Base-by-base conservation (phyloP, 2,329 filamentous ascomycete genomes). In the Cryphonectria radicalis region DNA sequence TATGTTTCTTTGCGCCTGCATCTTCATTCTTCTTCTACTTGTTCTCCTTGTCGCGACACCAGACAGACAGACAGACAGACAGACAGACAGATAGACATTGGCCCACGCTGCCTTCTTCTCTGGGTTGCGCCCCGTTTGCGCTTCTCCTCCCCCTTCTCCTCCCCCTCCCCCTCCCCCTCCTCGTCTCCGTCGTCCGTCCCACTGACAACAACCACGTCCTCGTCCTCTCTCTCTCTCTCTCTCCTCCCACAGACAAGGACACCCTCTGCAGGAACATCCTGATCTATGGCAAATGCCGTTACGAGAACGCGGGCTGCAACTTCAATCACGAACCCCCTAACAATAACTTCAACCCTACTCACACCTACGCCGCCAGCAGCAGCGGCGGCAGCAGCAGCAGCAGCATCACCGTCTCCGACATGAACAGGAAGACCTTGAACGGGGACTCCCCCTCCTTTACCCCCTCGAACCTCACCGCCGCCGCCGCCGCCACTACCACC, bases 371-470 rank as follows among this genome's bases (percentile, higher is more conserved):
- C 25, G 46, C 14, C 57, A 37, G 57, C 57, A 46, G 19, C 43
- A 46, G 22, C 50, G n/a, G 10, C 50, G 10, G 50, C 50, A 25
- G 22, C 46, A 22, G 46, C 46, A 22, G 22, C 46, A 50, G 46
- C 46, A 53, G 53, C 50, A 70, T 40, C 55, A 28, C 28, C 28
- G 28, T 40, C 37, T 72, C 68, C 55, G 72, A 73, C 37, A 70
- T 63, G 62, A 68, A 53, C 35, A 94, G 93, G 81, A 96, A 94
- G 81, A 43, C 92, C 40, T 87, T 99, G 75, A 99, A 97, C 81
- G 96, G 97, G 78, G 96, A 98, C 78, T 98, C 96, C 11, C 95
- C 96, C 17, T 93, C 95, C 64, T 99, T 99, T 80, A 98, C 94
- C 0, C 95, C 95, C 7, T 84, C 88, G 19, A 83, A 80, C 71